Base-by-base conservation (phyloP, 2,329 filamentous ascomycete species). In the Phialemonium atrogriseum region DNA sequence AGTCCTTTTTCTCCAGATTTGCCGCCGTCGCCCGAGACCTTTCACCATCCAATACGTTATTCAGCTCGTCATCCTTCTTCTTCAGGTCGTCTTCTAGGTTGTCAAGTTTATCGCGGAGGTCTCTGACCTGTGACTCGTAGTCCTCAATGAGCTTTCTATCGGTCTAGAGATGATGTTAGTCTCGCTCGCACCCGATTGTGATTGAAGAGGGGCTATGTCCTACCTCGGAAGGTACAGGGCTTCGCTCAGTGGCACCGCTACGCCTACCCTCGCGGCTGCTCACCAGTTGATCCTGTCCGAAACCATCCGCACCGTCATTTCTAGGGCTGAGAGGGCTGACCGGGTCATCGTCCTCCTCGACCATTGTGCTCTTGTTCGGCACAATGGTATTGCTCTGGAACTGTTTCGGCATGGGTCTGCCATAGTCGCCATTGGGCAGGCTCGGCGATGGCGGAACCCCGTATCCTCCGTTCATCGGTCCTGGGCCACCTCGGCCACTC, bases 381-480 rank as follows among this genome's bases (percentile, higher is more conserved):
- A 96, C 83, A 48, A 96, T 94, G 0, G 87, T 96, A 52, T 94
- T 96, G 52, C 83, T 89, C 52, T 94, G 88, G 43, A 94, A 87
- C 22, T 87, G 87, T 52, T 93, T 94, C 11, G 84, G 82, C 43
- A 84, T 74, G 5, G 88, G 88, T 27, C 84, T 72, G 24, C 81
- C 80, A 42, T 77, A 82, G 32, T 82, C 77, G 46, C 77, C 76
- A 27, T 69, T 69, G 6, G 64, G 65, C 29, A 73, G 40, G 32
- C 69, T 66, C 7, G 76, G 76, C 9, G 76, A 80, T 9, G 70
- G 66, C 38, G 73, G 79, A 27, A 76, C 68, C 1, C 46, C 44
- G 13, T 44, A 49, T 28, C 38, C 26, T 33, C 41, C 24, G 30
- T 45, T 46, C 17, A 48, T 32, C 10, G 43, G 44, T 3, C 43